Evolutionary conservation across 129 eudicot genomes (phyloP).

Genomic region (Ambrosia artemisiifolia): DNA sequence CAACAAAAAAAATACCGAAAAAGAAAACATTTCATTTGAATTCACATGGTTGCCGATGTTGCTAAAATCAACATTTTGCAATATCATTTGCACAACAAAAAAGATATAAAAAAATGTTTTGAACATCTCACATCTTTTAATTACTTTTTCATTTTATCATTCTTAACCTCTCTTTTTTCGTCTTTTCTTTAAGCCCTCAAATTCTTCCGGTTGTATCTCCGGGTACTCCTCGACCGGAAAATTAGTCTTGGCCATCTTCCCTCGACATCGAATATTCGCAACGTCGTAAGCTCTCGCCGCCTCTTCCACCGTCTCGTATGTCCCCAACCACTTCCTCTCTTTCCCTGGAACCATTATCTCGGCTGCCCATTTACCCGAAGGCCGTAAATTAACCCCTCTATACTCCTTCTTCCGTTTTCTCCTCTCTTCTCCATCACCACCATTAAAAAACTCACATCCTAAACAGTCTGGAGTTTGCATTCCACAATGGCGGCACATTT

Average conservation of each 20-base stretch:
- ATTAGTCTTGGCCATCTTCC: not conserved
- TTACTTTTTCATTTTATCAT: no score
- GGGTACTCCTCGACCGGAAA: not conserved
- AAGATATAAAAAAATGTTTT: no score
- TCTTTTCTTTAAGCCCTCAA: no score
- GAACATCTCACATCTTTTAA: no score
- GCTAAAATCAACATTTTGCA: no score
- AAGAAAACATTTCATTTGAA: no score
- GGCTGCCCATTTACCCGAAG: not conserved
- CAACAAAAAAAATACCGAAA: no score
- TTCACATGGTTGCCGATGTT: no score
- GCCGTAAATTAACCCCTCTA: not conserved
- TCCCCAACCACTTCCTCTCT: conserved; percentile 11
- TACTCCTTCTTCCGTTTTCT: not conserved
- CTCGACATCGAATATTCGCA: not conserved
- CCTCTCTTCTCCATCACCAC: not conserved
- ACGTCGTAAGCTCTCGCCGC: conserved; percentile 4
- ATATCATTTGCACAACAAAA: no score
- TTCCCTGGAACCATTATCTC: conserved; percentile 6
- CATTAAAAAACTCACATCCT: not conserved
- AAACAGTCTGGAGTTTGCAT: not conserved
- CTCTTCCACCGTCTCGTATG: not conserved
- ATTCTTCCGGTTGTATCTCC: not conserved
- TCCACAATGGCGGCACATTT: not conserved
- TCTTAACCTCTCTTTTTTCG: no score